Percentiles rank a stretch among this genome's conserved stretches.
These are phyloP conservation scores for Paraphoma sp. DNA, from an alignment of 2,329 filamentous ascomycete species.

Conservation along the genomic window DNA sequence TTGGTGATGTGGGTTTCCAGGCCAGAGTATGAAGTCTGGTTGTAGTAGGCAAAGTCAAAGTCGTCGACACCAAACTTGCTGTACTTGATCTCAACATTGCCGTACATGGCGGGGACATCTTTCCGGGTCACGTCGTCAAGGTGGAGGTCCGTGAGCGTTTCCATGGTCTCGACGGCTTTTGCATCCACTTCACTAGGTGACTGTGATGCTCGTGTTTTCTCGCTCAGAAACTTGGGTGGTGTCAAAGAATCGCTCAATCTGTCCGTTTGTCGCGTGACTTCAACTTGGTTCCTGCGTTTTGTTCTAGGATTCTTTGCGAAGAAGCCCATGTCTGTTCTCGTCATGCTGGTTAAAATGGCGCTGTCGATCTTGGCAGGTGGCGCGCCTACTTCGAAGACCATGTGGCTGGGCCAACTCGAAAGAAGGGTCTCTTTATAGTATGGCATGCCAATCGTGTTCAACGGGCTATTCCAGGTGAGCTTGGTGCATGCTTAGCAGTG, in stretches of 20 bases:
- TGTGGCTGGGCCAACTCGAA: conserved; percentile 87
- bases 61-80: conserved; percentile 99
- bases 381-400: conserved; percentile 84
- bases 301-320: conserved; percentile 80
- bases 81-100: conserved; percentile 97
- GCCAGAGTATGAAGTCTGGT: conserved; percentile 89
- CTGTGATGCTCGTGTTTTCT: conserved; percentile 77
- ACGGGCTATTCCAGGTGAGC: conserved; percentile 61
- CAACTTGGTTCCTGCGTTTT: conserved; percentile 79
- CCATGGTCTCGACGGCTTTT: conserved; percentile 61
- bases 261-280: conserved; percentile 71
- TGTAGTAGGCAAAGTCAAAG: conserved; percentile 98
- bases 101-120: conserved; percentile 87
- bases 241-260: conserved; percentile 67
- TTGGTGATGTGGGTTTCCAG: conserved; percentile 96
- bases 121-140: conserved; percentile 75
- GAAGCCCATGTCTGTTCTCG: conserved; percentile 75
- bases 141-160: conserved; percentile 71
- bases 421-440: conserved; percentile 88
- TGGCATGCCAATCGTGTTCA: conserved; percentile 88
- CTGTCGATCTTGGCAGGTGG: conserved; percentile 78
- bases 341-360: conserved; percentile 71
- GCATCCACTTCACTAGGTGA: conserved; percentile 35
- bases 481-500: background rate
- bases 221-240: conserved; percentile 92